Conservation (phyloP, 176 grass and related monocot genomes). For the Cenchrus americanus region DNA sequence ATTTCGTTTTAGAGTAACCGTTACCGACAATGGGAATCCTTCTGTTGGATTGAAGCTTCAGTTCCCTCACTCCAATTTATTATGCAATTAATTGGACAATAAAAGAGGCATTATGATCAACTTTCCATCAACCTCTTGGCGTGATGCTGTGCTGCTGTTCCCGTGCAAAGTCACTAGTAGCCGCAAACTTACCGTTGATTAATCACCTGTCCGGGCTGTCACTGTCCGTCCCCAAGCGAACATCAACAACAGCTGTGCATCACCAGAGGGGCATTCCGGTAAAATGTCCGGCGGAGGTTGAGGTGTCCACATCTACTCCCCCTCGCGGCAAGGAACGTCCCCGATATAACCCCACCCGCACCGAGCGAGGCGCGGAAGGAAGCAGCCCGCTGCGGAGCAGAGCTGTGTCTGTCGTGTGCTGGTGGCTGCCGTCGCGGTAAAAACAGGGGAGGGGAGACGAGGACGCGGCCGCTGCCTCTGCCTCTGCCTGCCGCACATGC, state of each 20-base stretch:
- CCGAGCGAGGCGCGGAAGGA: constrained; percentile 22
- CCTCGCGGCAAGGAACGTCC: background rate
- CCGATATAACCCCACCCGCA: constrained; percentile 33
- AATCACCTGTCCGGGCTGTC: constrained; percentile 4
- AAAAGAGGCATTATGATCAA: background rate
- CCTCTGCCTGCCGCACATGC: constrained; percentile 40
- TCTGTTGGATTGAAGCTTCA: background rate
- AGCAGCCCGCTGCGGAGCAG: background rate
- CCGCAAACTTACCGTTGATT: background rate
- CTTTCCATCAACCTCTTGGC: background rate
- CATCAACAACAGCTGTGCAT: constrained; percentile 21
- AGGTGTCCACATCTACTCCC: constrained; percentile 41
- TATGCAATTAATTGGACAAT: background rate
- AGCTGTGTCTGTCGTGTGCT: constrained; percentile 2
- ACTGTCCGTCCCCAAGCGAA: constrained; percentile 27
- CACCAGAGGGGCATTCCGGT: constrained; percentile 22
- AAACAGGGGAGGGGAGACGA: constrained; percentile 40
- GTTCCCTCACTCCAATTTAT: background rate
- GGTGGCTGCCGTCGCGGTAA: constrained; percentile 41
- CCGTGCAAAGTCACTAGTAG: too few relatives aligned
- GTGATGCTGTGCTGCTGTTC: background rate
- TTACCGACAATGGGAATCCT: background rate
- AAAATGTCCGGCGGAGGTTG: constrained; percentile 3
- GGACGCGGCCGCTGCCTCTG: constrained; percentile 31
- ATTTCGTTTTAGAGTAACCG: background rate